These are phyloP conservation scores for Paramarasmius palmivorus DNA, from an alignment of 1,284 basidiomycete species.

Conservation along the genomic window DNA sequence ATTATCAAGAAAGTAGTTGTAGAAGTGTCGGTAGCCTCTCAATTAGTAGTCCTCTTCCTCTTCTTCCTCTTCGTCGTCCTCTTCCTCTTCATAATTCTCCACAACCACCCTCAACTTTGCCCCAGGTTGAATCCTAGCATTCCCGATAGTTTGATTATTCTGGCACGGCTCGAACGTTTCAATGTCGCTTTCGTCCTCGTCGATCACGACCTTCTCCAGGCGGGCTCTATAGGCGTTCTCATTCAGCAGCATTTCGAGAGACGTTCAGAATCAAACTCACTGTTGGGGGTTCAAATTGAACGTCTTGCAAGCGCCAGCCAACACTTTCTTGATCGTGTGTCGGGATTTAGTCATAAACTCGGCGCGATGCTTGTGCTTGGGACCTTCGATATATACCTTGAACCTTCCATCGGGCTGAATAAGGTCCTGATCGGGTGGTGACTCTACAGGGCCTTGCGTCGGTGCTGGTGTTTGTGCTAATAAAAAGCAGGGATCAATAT, in stretches of 20 bases:
- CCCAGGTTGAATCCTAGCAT: constrained; percentile 26
- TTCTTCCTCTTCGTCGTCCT: background rate
- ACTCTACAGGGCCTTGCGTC: background rate
- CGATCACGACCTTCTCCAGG: constrained; percentile 24
- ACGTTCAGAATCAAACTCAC: constrained; percentile 25
- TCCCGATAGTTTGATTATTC: constrained; percentile 27
- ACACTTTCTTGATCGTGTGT: constrained; percentile 43
- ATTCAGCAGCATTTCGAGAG: background rate
- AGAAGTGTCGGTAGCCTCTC: too few species aligned
- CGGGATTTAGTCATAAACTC: constrained; percentile 45
- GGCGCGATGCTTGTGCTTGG: constrained; percentile 27
- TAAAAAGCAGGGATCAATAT: too few species aligned
- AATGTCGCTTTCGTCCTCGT: constrained; percentile 22
- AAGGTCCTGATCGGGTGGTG: background rate
- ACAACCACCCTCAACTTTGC: constrained; percentile 18
- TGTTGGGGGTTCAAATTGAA: constrained; percentile 33
- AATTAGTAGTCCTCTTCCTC: constrained; percentile 3
- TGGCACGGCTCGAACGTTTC: constrained; percentile 28
- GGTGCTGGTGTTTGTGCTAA: constrained; percentile 1
- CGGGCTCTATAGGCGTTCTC: constrained; percentile 24
- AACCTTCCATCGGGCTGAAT: constrained; percentile 22
- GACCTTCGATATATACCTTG: constrained; percentile 36
- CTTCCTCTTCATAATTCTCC: constrained; percentile 11
- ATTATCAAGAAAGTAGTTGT: too few species aligned
- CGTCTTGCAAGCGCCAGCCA: constrained; percentile 40